A percentile compares a stretch with the other conserved stretches of the same genome.
Evolutionary conservation across 257 asterid genomes (phyloP).

Genomic region (Mitragyna speciosa): DNA sequence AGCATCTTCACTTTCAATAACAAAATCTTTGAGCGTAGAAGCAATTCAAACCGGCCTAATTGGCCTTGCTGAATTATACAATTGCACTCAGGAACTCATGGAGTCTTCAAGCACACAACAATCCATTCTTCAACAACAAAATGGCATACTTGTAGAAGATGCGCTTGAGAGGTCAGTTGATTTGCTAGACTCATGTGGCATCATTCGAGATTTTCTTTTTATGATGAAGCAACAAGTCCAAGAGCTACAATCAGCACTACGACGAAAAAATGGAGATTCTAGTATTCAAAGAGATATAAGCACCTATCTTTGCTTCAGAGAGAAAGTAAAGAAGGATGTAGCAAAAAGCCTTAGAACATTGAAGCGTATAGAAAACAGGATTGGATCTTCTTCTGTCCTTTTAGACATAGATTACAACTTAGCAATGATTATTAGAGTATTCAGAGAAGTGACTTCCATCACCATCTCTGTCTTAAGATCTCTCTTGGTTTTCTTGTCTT

Average conservation of each 20-base stretch:
- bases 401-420: slow-evolving; percentile 20
- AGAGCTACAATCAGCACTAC: slow-evolving; percentile 61
- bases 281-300: slow-evolving; percentile 34
- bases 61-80: slow-evolving; percentile 33
- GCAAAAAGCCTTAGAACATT: slow-evolving; percentile 45
- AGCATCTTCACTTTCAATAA: slow-evolving; percentile 23
- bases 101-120: slow-evolving; percentile 25
- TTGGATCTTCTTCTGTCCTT: neutral
- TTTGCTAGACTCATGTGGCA: slow-evolving; percentile 60
- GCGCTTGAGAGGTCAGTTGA: slow-evolving; percentile 47
- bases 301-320: slow-evolving; percentile 40
- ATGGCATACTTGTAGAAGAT: slow-evolving; percentile 34
- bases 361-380: slow-evolving; percentile 46
- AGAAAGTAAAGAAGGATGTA: slow-evolving; percentile 50
- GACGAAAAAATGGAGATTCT: slow-evolving; percentile 55
- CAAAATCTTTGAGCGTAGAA: slow-evolving; percentile 27
- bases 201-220: slow-evolving; percentile 39
- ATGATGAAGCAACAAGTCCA: slow-evolving; percentile 44
- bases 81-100: slow-evolving; percentile 28
- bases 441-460: slow-evolving; percentile 37
- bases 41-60: slow-evolving; percentile 34
- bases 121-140: slow-evolving; percentile 34
- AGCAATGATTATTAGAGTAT: slow-evolving; percentile 18
- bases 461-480: slow-evolving; percentile 36
- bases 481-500: slow-evolving; percentile 43